These are phyloP conservation scores for Gleditsia sinensis DNA, from an alignment of 306 rosid species.

Conservation along the genomic window DNA sequence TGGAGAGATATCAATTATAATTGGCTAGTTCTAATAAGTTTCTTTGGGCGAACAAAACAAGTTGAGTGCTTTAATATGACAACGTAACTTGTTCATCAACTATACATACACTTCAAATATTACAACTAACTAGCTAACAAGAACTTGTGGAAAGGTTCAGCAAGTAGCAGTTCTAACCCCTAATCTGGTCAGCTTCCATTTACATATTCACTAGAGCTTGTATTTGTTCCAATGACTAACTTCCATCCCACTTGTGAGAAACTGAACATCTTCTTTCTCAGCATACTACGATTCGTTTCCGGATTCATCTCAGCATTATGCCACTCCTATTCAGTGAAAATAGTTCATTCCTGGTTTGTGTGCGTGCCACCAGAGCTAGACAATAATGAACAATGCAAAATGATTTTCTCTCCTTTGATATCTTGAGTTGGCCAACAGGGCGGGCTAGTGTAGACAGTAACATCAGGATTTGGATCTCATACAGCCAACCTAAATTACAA, in stretches of 20 bases:
- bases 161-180: conserved; percentile 1
- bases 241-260: conserved; percentile 15
- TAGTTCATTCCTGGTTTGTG: conserved; percentile 1
- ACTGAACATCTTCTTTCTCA: conserved; percentile 6
- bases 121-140: neutral
- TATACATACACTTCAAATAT: conserved; percentile 1
- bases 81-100: neutral
- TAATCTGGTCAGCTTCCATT: neutral
- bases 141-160: neutral
- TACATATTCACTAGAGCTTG: neutral
- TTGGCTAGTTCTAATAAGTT: neutral
- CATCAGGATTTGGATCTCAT: conserved; percentile 4
- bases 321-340: neutral
- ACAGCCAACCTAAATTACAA: conserved; percentile 15
- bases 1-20: neutral
- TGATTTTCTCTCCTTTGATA: conserved; percentile 7
- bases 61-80: neutral
- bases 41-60: neutral
- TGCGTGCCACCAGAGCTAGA: conserved; percentile 2
- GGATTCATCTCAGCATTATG: neutral
- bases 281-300: neutral
- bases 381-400: conserved; percentile 11
- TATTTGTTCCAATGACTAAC: conserved; percentile 23
- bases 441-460: neutral
- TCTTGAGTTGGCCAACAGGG: conserved; percentile 1